Evolutionary conservation across 352 stramenopile species (phyloP).

Genomic region (Globisporangium canariense): DNA sequence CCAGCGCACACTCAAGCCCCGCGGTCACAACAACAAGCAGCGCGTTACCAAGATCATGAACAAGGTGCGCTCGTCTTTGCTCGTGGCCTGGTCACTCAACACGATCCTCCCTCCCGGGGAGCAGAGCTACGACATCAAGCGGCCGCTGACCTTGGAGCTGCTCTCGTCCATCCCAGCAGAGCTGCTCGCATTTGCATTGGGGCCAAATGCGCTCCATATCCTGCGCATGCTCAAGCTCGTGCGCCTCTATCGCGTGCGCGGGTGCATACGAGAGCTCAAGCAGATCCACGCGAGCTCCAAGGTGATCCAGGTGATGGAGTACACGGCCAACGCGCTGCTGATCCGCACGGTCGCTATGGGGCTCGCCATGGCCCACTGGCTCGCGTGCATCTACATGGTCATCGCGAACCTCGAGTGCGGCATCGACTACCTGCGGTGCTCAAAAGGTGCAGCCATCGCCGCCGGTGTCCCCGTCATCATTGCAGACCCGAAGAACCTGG

Average conservation of each 20-base stretch:
- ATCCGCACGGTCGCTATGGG: slow-evolving; percentile 44
- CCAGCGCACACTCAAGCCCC: slow-evolving; percentile 1
- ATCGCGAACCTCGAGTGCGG: slow-evolving; percentile 69
- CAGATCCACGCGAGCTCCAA: slow-evolving; percentile 34
- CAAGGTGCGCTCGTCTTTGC: slow-evolving; percentile 30
- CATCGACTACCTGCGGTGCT: slow-evolving; percentile 48
- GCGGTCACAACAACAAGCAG: slow-evolving; percentile 2
- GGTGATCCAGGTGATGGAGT: slow-evolving; percentile 51
- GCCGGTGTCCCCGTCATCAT: slow-evolving; percentile 7
- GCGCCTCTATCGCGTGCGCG: slow-evolving; percentile 44
- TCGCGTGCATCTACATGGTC: slow-evolving; percentile 65
- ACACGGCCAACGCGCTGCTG: slow-evolving; percentile 52
- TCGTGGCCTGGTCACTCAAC: slow-evolving; percentile 61
- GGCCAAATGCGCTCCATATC: slow-evolving; percentile 54
- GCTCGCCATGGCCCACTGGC: slow-evolving; percentile 47
- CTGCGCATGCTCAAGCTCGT: slow-evolving; percentile 52
- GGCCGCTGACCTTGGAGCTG: slow-evolving; percentile 40
- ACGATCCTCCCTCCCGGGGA: slow-evolving; percentile 40
- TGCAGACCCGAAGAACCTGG: neutral
- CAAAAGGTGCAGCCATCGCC: slow-evolving; percentile 23
- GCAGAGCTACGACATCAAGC: slow-evolving; percentile 28
- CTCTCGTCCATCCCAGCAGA: slow-evolving; percentile 53
- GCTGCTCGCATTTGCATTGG: slow-evolving; percentile 33
- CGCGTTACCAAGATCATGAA: slow-evolving; percentile 19
- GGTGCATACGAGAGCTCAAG: slow-evolving; percentile 47